Evolutionary conservation across 1,139 yeast species (phyloP).

Genomic region (Candida glucosophila): DNA sequence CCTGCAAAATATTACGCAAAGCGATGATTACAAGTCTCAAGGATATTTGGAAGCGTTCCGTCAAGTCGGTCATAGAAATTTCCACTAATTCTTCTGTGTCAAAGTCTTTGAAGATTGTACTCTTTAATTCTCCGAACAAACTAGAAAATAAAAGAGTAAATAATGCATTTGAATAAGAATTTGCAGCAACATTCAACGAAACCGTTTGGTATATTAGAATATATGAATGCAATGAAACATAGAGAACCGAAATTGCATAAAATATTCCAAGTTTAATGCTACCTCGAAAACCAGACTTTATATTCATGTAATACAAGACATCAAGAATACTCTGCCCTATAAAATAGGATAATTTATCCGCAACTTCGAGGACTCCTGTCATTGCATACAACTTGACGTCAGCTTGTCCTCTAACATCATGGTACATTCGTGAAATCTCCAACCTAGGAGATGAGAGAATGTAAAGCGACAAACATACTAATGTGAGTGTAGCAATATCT

Average conservation of each 20-base stretch:
- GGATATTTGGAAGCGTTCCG: constrained; percentile 76
- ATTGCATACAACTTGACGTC: constrained; percentile 87
- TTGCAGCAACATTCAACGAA: constrained; percentile 87
- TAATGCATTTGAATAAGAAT: constrained; percentile 88
- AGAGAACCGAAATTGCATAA: constrained; percentile 31
- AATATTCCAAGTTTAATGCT: constrained; percentile 15
- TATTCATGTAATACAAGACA: constrained; percentile 46
- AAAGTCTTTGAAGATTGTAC: constrained; percentile 80
- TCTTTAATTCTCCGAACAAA: constrained; percentile 86
- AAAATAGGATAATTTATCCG: constrained; percentile 77
- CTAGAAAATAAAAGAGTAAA: constrained; percentile 75
- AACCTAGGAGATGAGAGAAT: constrained; percentile 35
- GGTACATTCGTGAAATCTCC: constrained; percentile 83
- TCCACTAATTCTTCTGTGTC: constrained; percentile 91
- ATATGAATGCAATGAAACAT: constrained; percentile 58
- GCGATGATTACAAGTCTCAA: constrained; percentile 74
- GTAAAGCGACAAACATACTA: constrained; percentile 31
- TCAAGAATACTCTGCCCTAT: constrained; percentile 77
- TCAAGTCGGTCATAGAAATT: constrained; percentile 77
- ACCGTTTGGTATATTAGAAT: constrained; percentile 79
- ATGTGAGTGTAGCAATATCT: constrained; percentile 40
- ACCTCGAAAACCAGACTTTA: too few species aligned
- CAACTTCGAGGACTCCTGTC: constrained; percentile 86
- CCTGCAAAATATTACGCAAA: constrained; percentile 64
- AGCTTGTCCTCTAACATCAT: constrained; percentile 84